phyloP scores from a whole-genome alignment of 768 basidiomycete species.

The Phlebiopsis gigantea region DNA sequence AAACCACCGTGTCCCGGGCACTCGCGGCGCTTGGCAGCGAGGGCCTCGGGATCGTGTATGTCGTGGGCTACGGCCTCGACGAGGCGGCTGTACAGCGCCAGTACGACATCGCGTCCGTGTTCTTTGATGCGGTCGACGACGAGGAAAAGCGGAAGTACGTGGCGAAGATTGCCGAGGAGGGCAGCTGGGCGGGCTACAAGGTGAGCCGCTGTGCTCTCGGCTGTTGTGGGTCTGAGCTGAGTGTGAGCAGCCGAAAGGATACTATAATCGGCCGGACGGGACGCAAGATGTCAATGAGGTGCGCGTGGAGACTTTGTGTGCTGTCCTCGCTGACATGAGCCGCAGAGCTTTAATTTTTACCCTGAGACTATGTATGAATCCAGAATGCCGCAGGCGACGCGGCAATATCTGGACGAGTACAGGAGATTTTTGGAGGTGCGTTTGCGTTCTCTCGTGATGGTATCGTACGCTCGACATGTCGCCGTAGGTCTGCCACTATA shows the following conservation, averaged over 20 bases:
- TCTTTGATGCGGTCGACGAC: neutral
- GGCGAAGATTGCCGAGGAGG: neutral
- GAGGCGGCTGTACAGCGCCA: neutral
- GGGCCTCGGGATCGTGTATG: neutral
- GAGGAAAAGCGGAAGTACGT: neutral
- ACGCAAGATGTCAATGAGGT: neutral
- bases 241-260: neutral
- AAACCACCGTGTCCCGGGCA: neutral
- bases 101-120: neutral
- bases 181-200: conserved; percentile 4
- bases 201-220: no score
- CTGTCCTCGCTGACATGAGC: no score
- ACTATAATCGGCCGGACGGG: neutral
- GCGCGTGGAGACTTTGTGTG: neutral
- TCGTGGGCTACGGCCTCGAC: neutral
- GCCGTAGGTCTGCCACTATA: neutral
- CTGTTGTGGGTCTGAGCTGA: neutral
- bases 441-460: neutral
- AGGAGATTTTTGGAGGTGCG: neutral
- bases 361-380: neutral
- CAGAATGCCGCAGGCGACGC: neutral
- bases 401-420: neutral
- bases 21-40: neutral
- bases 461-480: neutral
- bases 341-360: conserved; percentile 1